These are phyloP conservation scores for Massariosphaeria phaeospora DNA, from an alignment of 495 filamentous ascomycete genomes.

Conservation along the genomic window DNA sequence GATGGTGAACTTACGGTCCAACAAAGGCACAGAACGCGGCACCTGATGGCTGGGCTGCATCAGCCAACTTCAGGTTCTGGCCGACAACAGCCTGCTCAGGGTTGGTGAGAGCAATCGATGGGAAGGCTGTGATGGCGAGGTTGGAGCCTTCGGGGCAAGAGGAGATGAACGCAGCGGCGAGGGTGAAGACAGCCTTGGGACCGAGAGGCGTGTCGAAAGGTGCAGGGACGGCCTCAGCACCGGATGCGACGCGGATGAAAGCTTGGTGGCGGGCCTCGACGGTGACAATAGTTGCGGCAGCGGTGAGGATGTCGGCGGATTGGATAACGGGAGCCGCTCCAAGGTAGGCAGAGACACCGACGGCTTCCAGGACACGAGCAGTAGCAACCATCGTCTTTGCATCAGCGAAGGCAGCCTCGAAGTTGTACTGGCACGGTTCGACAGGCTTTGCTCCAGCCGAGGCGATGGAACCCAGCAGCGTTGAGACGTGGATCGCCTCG, in stretches of 20 bases:
- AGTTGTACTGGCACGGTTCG: constrained; percentile 58
- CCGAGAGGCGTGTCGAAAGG: constrained; percentile 58
- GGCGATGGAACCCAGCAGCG: constrained; percentile 52
- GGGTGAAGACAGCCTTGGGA: constrained; percentile 56
- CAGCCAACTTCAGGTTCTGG: constrained; percentile 41
- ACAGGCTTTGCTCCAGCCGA: constrained; percentile 53
- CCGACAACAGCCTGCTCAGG: constrained; percentile 45
- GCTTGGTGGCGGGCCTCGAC: constrained; percentile 59
- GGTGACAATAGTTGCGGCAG: constrained; percentile 56
- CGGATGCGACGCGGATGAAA: constrained; percentile 50
- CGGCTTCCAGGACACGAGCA: constrained; percentile 57
- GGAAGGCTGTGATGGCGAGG: constrained; percentile 55
- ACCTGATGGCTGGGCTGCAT: constrained; percentile 43
- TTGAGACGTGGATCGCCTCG: constrained; percentile 55
- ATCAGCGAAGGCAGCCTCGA: constrained; percentile 50
- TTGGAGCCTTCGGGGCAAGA: constrained; percentile 55
- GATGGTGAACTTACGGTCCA: constrained; percentile 23
- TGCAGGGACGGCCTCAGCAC: constrained; percentile 49
- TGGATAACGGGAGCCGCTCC: constrained; percentile 57
- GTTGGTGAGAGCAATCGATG: constrained; percentile 49
- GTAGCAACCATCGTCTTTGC: constrained; percentile 56
- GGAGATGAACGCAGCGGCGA: constrained; percentile 59
- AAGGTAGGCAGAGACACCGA: constrained; percentile 56
- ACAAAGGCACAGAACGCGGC: constrained; percentile 56
- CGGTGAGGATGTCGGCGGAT: constrained; percentile 49